Percentiles rank a stretch among this genome's conserved stretches.
phyloP scores from a whole-genome alignment of 83 land plant genomes.

The Isoetes engelmannii region DNA sequence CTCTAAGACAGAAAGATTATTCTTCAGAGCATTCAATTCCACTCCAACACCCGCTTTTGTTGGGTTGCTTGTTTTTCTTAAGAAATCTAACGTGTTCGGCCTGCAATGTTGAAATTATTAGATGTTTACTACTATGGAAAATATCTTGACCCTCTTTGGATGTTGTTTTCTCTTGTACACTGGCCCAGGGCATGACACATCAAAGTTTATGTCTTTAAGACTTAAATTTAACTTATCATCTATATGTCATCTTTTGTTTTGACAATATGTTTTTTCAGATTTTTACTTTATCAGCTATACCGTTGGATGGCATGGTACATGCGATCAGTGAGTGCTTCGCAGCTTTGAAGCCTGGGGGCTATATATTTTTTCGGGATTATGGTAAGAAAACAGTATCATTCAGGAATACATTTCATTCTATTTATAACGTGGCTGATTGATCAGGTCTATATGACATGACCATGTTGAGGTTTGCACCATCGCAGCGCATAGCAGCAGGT shows the following conservation, averaged over 20 bases:
- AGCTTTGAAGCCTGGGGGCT: constrained; percentile 64
- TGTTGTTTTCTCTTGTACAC: not conserved
- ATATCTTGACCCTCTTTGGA: not conserved
- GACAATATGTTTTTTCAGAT: constrained; percentile 31
- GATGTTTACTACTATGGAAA: not conserved
- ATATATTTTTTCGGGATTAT: constrained; percentile 70
- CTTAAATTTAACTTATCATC: not conserved
- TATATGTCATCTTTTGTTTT: not conserved
- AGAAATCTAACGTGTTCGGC: no score
- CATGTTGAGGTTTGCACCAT: constrained; percentile 68
- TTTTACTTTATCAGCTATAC: constrained; percentile 77
- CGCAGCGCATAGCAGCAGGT: constrained; percentile 47
- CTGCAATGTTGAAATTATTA: not conserved
- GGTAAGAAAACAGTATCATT: constrained; percentile 27
- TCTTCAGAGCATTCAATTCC: no score
- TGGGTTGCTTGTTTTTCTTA: no score
- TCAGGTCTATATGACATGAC: constrained; percentile 93
- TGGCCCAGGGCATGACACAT: not conserved
- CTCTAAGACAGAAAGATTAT: no score
- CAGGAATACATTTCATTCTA: no score
- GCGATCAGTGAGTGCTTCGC: constrained; percentile 50
- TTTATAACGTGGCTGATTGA: not conserved
- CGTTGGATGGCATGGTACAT: constrained; percentile 49
- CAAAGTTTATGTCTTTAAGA: not conserved
- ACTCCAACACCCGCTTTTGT: no score